These are phyloP conservation scores for Aphanomyces stellatus DNA, from an alignment of 352 stramenopile genomes.

Conservation along the genomic window DNA sequence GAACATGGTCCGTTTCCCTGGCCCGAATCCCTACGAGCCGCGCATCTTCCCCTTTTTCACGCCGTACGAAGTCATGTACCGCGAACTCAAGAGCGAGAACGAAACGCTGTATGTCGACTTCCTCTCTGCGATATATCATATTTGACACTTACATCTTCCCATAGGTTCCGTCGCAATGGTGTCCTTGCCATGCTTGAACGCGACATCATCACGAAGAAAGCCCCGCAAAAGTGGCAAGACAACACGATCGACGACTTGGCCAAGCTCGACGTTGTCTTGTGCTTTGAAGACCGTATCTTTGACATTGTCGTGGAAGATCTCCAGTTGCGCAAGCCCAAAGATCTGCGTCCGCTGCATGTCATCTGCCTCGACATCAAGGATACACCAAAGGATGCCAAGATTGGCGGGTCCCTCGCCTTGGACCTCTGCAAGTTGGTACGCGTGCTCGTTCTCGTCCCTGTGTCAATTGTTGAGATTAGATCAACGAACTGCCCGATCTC, in stretches of 20 bases:
- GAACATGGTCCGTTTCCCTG: conserved; percentile 48
- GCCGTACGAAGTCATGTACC: conserved; percentile 55
- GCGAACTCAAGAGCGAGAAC: conserved; percentile 42
- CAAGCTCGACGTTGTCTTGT: conserved; percentile 64
- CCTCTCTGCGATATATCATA: background rate
- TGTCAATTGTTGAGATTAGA: background rate
- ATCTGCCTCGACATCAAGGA: conserved; percentile 76
- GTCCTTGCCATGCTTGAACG: conserved; percentile 64
- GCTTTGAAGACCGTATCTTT: conserved; percentile 76
- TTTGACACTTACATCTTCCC: no score
- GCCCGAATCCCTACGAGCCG: conserved; percentile 25
- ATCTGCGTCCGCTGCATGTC: conserved; percentile 44
- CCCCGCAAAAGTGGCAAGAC: conserved; percentile 69
- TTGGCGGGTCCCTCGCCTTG: conserved; percentile 39
- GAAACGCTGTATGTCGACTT: conserved; percentile 27
- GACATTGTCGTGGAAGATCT: conserved; percentile 55
- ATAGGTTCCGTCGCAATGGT: conserved; percentile 45
- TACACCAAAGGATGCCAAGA: conserved; percentile 51
- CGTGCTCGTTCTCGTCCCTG: background rate
- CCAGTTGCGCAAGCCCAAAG: conserved; percentile 22
- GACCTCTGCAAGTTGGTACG: conserved; percentile 34
- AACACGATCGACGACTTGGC: conserved; percentile 49
- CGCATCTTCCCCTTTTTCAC: conserved; percentile 61
- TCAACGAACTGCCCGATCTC: conserved; percentile 16
- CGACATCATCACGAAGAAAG: conserved; percentile 57